Base-by-base conservation (phyloP, 371 early-diverging fungal genomes). In the Actinomortierella ambigua region DNA sequence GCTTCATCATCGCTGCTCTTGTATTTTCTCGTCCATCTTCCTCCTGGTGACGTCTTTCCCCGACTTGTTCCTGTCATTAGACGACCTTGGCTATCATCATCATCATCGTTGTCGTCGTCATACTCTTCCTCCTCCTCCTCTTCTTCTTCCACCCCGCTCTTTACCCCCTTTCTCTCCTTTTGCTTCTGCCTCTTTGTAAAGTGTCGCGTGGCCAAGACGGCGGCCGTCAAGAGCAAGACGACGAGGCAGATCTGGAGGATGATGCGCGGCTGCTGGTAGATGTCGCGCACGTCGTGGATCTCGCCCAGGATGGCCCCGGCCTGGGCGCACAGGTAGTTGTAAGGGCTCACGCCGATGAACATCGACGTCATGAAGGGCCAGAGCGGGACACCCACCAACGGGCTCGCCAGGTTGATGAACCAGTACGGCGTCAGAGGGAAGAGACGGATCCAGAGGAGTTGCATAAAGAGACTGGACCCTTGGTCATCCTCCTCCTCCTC, bases 391-490 rank as follows among this genome's bases (percentile, higher is more conserved):
- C 68, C 75, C 7, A 77, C 66, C 59, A 77, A 43, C 7, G 77
- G 77, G 49, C 75, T 75, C 8, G 77, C 69, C 55, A 77, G 57
- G 47, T 77, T 77, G 58, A 77, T 68, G 42, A 77, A 65, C 77
- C 77, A 77, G 57, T 75, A 77, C 5, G 77, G 77, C 15, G 77
- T 73, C 55, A 77, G 49, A 14, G 77, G 77, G 55, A 77, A 77
- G 15, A 77, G 56, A n/a, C 77, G 73, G 20, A 77, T 77, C 55
- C 75, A 56, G 23, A 77, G 20, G 14, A 77, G 58, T 29, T 77
- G 75, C 68, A 65, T 68, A 46, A 77, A 77, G 49, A 77, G 43
- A 51, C 65, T 65, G 9, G 73, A 59, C 8, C 69, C 68, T 17
- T 77, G 61, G 5, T 60, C 57, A 13, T 59, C 67, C 17, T 61